Conservation (phyloP, 192 early-diverging fungal genomes). For the Umbelopsis ramanniana region DNA sequence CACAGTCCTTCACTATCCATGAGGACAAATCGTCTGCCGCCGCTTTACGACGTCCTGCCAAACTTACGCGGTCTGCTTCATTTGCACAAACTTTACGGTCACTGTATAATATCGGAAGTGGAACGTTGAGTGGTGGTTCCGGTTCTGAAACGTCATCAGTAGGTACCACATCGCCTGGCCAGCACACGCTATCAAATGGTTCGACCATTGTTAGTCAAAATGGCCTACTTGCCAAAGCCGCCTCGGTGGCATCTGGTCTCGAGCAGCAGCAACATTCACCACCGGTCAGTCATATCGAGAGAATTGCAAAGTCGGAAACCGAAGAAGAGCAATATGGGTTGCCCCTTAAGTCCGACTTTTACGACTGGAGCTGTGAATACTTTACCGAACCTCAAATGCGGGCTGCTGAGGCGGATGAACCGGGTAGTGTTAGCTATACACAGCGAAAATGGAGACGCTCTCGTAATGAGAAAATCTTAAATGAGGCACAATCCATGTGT, state of each 20-base stretch:
- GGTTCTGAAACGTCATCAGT: neutral
- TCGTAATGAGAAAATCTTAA: slow-evolving; percentile 68
- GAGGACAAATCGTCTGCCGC: slow-evolving; percentile 3
- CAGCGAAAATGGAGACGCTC: slow-evolving; percentile 73
- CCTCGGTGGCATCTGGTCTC: neutral
- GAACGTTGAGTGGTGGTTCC: neutral
- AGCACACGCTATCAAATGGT: neutral
- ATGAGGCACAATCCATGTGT: slow-evolving; percentile 53
- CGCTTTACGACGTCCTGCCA: slow-evolving; percentile 29
- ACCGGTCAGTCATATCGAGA: neutral
- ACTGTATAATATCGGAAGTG: slow-evolving; percentile 42
- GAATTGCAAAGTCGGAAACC: neutral
- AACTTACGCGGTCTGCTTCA: slow-evolving; percentile 42
- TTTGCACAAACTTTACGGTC: slow-evolving; percentile 42
- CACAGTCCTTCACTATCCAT: slow-evolving; percentile 27
- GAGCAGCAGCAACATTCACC: neutral
- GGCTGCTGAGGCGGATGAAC: slow-evolving; percentile 77
- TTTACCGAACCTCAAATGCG: slow-evolving; percentile 89
- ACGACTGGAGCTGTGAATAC: slow-evolving; percentile 87
- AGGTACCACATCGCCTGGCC: neutral
- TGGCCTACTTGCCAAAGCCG: slow-evolving; percentile 10
- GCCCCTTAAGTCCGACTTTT: slow-evolving; percentile 70
- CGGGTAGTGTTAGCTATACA: slow-evolving; percentile 76
- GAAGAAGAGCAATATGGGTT: slow-evolving; percentile 44
- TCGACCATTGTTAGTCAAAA: neutral